phyloP scores from a whole-genome alignment of 1,284 basidiomycete species.

The Tetrapyrgos nigripes region DNA sequence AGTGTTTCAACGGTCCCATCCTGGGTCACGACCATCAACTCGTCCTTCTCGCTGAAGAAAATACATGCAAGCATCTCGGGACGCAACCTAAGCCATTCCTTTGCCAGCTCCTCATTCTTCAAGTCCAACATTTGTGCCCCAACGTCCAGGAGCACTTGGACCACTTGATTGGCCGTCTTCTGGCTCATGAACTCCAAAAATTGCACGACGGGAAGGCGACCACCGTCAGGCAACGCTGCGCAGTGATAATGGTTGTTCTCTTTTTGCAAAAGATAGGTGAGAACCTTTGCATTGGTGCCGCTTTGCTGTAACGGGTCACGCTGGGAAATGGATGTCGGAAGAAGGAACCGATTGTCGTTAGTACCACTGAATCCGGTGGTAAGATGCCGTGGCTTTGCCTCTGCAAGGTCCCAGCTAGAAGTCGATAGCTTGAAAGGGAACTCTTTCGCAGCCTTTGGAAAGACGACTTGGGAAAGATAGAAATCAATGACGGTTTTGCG shows the following conservation, averaged over 20 bases:
- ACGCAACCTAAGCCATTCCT: constrained; percentile 44
- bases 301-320: constrained; percentile 46
- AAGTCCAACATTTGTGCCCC: constrained; percentile 14
- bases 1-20: constrained; percentile 47
- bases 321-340: constrained; percentile 54
- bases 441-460: constrained; percentile 55
- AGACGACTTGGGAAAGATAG: constrained; percentile 52
- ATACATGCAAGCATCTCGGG: constrained; percentile 45
- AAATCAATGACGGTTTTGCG: constrained; percentile 53
- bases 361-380: constrained; percentile 65
- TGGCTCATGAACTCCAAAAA: constrained; percentile 43
- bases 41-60: constrained; percentile 54
- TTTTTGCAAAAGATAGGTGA: constrained; percentile 46
- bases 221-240: constrained; percentile 2
- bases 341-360: constrained; percentile 56
- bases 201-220: constrained; percentile 13
- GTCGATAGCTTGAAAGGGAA: constrained; percentile 54
- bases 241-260: constrained; percentile 49
- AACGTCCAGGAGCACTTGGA: constrained; percentile 29
- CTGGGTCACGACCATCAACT: constrained; percentile 46
- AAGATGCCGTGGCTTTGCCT: constrained; percentile 35
- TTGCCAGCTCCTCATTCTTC: constrained; percentile 13
- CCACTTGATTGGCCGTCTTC: constrained; percentile 35
- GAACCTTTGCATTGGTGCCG: constrained; percentile 56
- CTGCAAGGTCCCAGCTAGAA: constrained; percentile 61